A percentile compares a stretch with the other conserved stretches of the same genome.
Evolutionary conservation across 202 grass and related monocot species (phyloP).

Genomic region (Elaeis oleifera): DNA sequence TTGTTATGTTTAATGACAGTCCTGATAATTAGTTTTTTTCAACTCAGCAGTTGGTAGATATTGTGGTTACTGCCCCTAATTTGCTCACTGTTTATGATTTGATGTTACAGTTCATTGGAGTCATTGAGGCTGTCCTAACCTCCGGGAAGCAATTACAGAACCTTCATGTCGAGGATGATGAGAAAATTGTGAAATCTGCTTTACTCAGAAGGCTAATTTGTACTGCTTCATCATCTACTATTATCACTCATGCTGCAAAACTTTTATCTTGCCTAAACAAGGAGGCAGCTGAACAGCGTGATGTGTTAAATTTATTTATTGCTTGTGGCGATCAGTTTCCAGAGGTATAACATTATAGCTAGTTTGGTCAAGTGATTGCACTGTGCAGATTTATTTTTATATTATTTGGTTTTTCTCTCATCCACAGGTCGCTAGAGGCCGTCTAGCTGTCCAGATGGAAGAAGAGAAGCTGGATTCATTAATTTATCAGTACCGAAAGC

Average conservation of each 20-base stretch:
- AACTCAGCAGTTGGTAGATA: too few relatives aligned
- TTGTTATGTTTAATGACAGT: too few relatives aligned
- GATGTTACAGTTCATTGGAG: slow-evolving; percentile 53
- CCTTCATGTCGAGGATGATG: slow-evolving; percentile 41
- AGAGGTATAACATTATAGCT: slow-evolving; percentile 38
- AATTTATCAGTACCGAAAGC: slow-evolving; percentile 62
- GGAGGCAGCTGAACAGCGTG: slow-evolving; percentile 75
- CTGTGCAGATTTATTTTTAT: slow-evolving; percentile 14
- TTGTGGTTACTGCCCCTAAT: too few relatives aligned
- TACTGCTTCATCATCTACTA: slow-evolving; percentile 56
- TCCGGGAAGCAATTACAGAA: slow-evolving; percentile 74
- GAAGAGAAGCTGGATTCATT: slow-evolving; percentile 65
- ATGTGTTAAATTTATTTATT: slow-evolving; percentile 77
- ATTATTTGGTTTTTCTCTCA: slow-evolving; percentile 15
- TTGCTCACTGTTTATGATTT: too few relatives aligned
- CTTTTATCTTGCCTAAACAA: slow-evolving; percentile 79
- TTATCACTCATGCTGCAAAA: slow-evolving; percentile 50
- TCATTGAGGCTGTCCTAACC: slow-evolving; percentile 66
- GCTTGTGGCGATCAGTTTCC: slow-evolving; percentile 67
- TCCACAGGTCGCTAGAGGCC: slow-evolving; percentile 52
- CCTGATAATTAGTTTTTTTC: too few relatives aligned
- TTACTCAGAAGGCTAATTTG: slow-evolving; percentile 73
- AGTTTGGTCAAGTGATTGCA: slow-evolving; percentile 1
- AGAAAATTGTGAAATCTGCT: slow-evolving; percentile 43
- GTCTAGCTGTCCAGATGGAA: slow-evolving; percentile 48